Percentiles rank a stretch among this genome's conserved stretches.
phyloP scores from a whole-genome alignment of 2,329 filamentous ascomycete species.

The Biscogniauxia sp. region DNA sequence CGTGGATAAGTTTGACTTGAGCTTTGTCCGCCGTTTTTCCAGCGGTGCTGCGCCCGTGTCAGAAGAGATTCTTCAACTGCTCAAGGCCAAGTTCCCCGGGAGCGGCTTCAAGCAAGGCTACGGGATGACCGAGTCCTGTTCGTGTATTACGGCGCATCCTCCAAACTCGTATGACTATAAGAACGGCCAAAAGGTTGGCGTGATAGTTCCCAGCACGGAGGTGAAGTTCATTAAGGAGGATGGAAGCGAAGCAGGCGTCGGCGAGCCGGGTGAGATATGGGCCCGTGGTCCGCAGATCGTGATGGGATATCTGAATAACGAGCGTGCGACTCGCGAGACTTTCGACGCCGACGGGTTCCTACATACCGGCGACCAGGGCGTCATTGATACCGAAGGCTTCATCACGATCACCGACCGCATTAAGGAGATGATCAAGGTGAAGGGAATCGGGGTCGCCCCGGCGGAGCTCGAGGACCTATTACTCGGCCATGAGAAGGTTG shows the following conservation, averaged over 20 bases:
- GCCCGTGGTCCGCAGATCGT: conserved; percentile 46
- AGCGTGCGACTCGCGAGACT: conserved; percentile 38
- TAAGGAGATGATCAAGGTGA: conserved; percentile 69
- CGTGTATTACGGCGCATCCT: conserved; percentile 61
- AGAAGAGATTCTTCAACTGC: conserved; percentile 53
- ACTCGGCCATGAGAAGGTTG: conserved; percentile 54
- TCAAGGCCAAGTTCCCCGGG: conserved; percentile 55
- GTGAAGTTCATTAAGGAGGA: conserved; percentile 58
- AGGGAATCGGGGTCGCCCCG: conserved; percentile 60
- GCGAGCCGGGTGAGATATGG: conserved; percentile 50
- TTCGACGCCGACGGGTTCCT: conserved; percentile 37
- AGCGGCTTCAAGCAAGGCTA: conserved; percentile 65
- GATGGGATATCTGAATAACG: conserved; percentile 47
- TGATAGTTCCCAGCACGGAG: conserved; percentile 56
- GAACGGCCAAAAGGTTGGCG: conserved; percentile 55
- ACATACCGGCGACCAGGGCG: conserved; percentile 57
- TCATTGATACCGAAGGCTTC: conserved; percentile 53
- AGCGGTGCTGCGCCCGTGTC: conserved; percentile 60
- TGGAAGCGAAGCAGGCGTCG: conserved; percentile 50
- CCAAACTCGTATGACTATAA: conserved; percentile 54
- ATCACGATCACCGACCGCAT: conserved; percentile 60
- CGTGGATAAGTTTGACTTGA: conserved; percentile 55
- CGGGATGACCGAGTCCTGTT: conserved; percentile 66
- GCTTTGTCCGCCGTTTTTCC: conserved; percentile 53
- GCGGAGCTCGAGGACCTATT: conserved; percentile 63